Evolutionary conservation across 306 rosid genomes (phyloP), one percentile per base, ranked within the genome.

Genomic region (Sophora flavescens): DNA sequence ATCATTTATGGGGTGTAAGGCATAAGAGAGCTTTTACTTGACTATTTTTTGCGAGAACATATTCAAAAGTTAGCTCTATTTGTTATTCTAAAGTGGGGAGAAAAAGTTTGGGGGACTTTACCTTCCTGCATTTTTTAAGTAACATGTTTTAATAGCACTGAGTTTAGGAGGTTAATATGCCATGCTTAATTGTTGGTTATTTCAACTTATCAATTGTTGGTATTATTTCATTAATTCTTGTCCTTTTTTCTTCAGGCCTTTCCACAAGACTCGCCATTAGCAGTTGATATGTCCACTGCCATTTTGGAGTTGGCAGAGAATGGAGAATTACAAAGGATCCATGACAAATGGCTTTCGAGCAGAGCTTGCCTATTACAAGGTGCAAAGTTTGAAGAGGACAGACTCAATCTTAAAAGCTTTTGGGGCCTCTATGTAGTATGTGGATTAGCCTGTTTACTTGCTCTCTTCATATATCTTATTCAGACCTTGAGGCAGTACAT

Each of bases 311-410:
- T 96, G 58, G 87, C 93, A 6, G 99, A 96, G 78, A 88, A 76
- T 52, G 99, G 99, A 52, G 99, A 92, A 70, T 83, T 96, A 6
- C 93, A 96, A 80, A 89, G 98, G 83, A 92, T 96, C 84, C 98
- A 90, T 78, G 99, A 96, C 88, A 96, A 96, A 85, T 96, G 99
- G 99, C 96, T 96, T 18, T 47, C 52, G 75, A 80, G 87, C 33
- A 88, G 88, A 18, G 89, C 97, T 15, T 96, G 99, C 82, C 79
- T 87, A 33, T 84, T 88, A 63, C 97, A 83, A 80, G 85, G 87
- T 41, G 57, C 96, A 54, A 92, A 87, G 81, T 75, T 88, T 16
- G 93, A 87, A 85, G 91, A 91, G 58, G 98, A 96, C 77, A 89
- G 91, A 42, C 96, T 96, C 61, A 76, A 86, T 3, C 97, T 96